Evolutionary conservation across 805 yeast genomes (phyloP).

Genomic region (Peterozyma xylosa): DNA sequence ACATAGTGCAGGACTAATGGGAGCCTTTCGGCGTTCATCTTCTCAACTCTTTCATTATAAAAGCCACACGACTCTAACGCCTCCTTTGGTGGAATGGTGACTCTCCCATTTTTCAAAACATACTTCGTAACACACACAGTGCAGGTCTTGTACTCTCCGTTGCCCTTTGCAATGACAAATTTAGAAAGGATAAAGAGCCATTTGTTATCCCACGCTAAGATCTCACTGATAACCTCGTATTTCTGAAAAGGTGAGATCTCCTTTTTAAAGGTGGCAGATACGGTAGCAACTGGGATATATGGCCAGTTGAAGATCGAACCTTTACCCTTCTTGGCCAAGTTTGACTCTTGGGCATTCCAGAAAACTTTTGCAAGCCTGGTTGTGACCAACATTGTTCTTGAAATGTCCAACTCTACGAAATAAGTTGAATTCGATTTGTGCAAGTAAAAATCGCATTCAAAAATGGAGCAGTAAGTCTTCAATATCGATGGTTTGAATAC

Average conservation of each 20-base stretch:
- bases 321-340: constrained; percentile 21
- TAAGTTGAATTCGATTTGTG: constrained; percentile 89
- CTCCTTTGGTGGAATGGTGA: constrained; percentile 62
- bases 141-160: constrained; percentile 22
- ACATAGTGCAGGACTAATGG: constrained; percentile 29
- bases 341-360: constrained; percentile 31
- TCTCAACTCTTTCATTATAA: constrained; percentile 42
- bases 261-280: constrained; percentile 56
- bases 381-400: constrained; percentile 58
- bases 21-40: constrained; percentile 30
- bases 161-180: constrained; percentile 35
- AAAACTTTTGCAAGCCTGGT: constrained; percentile 51
- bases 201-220: constrained; percentile 80
- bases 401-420: constrained; percentile 72
- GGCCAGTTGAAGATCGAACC: constrained; percentile 32
- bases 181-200: constrained; percentile 72
- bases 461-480: constrained; percentile 55
- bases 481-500: constrained; percentile 37
- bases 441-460: constrained; percentile 79
- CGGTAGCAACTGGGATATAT: constrained; percentile 72
- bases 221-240: constrained; percentile 48
- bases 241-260: constrained; percentile 65
- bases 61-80: constrained; percentile 51
- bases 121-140: constrained; percentile 69
- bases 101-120: constrained; percentile 72